Evolutionary conservation across 2,329 filamentous ascomycete species (phyloP), one percentile per base, ranked within the genome.

Genomic region (Monosporascus sp.): DNA sequence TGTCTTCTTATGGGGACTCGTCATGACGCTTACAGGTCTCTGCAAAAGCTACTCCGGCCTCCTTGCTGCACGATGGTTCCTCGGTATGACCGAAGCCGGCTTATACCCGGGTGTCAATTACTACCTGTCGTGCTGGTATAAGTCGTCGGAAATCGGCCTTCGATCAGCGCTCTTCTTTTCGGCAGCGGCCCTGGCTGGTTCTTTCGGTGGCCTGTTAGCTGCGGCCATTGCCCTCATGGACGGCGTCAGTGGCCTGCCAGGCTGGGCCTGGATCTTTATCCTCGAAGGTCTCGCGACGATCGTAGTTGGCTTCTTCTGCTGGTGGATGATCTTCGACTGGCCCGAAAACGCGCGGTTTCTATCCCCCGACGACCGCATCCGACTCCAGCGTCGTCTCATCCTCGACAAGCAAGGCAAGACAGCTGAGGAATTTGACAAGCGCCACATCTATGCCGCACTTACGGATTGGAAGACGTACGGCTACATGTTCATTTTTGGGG

Each of bases 391-490:
- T 5, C 82, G 91, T 3, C 76, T 96, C 9, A 80, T 80, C 48
- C 68, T 74, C 5, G 90, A 95, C 67, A 77, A 89, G 60, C 91
- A 95, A 68, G 78, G 82, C 9, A 87, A 83, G n/a, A 87, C 87
- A 1, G 78, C 85, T 58, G 91, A 95, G 66, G 77, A 85, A 11
- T 94, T 92, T 72, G 83, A 86, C 60, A 84, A 83, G 74, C 72
- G 74, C 3, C 91, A 90, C 66, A 78, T 94, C 55, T 89, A 83
- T 80, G 79, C 82, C 14, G 85, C 84, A 7, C 61, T 93, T 19
- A 86, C 80, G 54, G 91, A 96, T 66, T 95, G 89, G 86, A 95
- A 96, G 75, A 95, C 87, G 20, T 94, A 85, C 71, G 74, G 80
- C 1, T 87, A 82, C 14, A 87, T 89, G 68, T 70, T 88, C 45